Evolutionary conservation across 495 filamentous ascomycete genomes (phyloP), one percentile per base, ranked within the genome.

Genomic region (Lasiosphaeriaceae sp.): DNA sequence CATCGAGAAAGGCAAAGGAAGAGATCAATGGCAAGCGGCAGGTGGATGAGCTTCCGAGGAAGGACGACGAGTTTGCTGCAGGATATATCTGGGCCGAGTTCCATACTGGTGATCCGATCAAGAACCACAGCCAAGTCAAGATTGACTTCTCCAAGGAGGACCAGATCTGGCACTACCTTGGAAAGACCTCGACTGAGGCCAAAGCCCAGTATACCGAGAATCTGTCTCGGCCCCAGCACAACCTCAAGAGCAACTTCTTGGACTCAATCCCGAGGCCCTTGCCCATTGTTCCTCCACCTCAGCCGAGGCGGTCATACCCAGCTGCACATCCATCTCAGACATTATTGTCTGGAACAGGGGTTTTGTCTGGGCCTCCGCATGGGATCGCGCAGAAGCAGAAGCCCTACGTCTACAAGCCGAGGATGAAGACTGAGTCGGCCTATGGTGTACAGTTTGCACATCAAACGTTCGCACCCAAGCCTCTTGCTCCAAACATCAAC

Each of bases 151-250:
- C 71, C 58, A 84, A 85, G 67, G 76, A 82, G 11, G 83, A 91
- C 55, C 85, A 88, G 62, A 71, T 96, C 54, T 98, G 92, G 93
- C 84, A 89, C 72, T 98, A 97, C 70, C 79, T 98, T 60, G 90
- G 89, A 17, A 81, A 84, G 64, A 83, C 78, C 48, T 97, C 93
- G 46, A 97, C 94, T 19, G 94, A 98, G 67, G 88, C 91, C 64
- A 92, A 86, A 72, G 87, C 90, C 45, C 89, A 96, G 66, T 98
- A 91, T 76, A 96, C 94, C 26, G 88, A 94, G 60, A 86, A 95
- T 75, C 84, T 80, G 57, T 73, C 73, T 39, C 84, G 81, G 19
- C 72, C 66, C 1, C 60, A 52, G 44, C 76, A 86, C 59, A 86
- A 83, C 52, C 58, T 71, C 29, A 82, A 82, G 70, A 81, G 78